Evolutionary conservation across 2,329 filamentous ascomycete genomes (phyloP).

Genomic region (Sporothrix phasma): DNA sequence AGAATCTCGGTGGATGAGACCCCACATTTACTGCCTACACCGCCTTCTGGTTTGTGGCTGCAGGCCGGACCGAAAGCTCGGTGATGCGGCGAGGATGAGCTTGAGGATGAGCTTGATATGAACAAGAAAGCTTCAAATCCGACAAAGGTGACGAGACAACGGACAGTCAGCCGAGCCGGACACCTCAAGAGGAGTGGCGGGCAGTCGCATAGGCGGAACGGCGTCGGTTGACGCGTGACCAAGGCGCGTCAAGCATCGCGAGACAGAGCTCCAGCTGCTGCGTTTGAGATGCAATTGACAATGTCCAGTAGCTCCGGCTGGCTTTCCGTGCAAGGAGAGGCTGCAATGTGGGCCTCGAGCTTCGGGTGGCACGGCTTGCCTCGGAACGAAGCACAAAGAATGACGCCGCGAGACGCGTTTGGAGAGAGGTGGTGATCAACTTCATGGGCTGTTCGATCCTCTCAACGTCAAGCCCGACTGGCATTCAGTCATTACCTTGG

Average conservation of each 20-base stretch:
- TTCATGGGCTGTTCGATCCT: too few species aligned
- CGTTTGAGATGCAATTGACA: neutral
- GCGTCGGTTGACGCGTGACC: neutral
- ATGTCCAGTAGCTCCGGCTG: neutral
- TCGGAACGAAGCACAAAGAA: neutral
- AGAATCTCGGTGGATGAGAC: slow-evolving; percentile 6
- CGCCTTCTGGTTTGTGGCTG: neutral
- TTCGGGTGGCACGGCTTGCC: neutral
- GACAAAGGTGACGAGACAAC: too few species aligned
- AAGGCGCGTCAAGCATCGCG: neutral
- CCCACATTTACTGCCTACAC: neutral
- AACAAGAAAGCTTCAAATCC: too few species aligned
- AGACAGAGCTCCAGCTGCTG: neutral
- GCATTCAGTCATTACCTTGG: too few species aligned
- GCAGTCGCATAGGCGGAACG: too few species aligned
- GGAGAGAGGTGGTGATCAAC: neutral
- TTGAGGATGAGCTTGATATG: too few species aligned
- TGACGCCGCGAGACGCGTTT: neutral
- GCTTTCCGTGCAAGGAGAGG: neutral
- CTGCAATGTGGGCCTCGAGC: neutral
- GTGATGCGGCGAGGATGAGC: neutral
- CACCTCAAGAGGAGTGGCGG: too few species aligned
- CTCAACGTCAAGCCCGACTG: too few species aligned
- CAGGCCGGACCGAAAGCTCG: neutral
- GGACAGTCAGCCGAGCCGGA: too few species aligned